Conservation (phyloP, 371 early-diverging fungal species). For the Rhizomucor miehei region DNA sequence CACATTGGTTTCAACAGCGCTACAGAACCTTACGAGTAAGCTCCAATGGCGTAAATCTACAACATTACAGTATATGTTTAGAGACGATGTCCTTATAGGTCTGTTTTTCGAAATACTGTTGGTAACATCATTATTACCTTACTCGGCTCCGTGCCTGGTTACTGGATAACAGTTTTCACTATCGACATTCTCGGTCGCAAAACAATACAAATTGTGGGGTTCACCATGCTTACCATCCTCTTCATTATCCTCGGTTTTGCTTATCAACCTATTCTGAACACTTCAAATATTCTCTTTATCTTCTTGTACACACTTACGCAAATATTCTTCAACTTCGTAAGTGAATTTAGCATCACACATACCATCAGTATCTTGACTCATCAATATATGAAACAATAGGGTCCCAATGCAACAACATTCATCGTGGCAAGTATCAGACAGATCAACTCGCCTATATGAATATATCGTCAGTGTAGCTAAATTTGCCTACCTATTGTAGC, state of each 20-base stretch:
- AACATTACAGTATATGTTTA: too few relatives aligned
- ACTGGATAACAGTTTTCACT: constrained; percentile 78
- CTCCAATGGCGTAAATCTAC: background rate
- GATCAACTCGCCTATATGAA: constrained; percentile 26
- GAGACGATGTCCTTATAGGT: constrained; percentile 24
- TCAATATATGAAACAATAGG: constrained; percentile 11
- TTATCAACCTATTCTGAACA: constrained; percentile 45
- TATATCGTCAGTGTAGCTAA: too few relatives aligned
- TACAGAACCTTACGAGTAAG: constrained; percentile 41
- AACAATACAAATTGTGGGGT: constrained; percentile 78
- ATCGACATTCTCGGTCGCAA: constrained; percentile 85
- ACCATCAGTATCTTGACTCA: background rate
- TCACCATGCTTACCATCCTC: constrained; percentile 44
- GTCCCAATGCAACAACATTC: constrained; percentile 83
- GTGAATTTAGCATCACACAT: constrained; percentile 29
- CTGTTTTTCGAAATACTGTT: constrained; percentile 55
- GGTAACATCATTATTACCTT: constrained; percentile 79
- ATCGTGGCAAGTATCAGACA: background rate
- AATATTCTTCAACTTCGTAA: constrained; percentile 91
- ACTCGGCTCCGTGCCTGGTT: constrained; percentile 84
- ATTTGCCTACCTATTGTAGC: too few relatives aligned
- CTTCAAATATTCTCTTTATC: constrained; percentile 61
- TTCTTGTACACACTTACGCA: constrained; percentile 75
- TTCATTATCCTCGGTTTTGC: constrained; percentile 46
- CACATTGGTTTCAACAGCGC: constrained; percentile 67